Conservation (phyloP, 2,329 filamentous ascomycete genomes). For the Cladosporium sp. region DNA sequence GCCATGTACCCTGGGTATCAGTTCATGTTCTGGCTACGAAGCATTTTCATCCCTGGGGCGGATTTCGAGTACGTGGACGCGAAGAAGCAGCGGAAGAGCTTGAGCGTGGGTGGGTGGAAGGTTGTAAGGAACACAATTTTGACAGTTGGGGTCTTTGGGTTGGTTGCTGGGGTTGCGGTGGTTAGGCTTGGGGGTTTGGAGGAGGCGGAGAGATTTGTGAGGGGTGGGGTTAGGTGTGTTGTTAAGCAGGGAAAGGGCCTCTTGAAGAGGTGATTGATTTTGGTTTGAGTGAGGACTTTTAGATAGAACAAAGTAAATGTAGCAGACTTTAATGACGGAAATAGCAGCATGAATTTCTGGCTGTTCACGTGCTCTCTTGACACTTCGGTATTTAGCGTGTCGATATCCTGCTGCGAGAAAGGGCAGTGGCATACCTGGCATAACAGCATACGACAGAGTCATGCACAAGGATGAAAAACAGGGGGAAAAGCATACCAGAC, state of each 20-base stretch:
- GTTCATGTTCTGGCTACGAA: conserved; percentile 52
- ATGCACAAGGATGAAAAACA: background rate
- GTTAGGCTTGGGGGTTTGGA: background rate
- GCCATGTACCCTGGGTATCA: conserved; percentile 58
- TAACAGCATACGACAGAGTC: background rate
- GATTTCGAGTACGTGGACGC: conserved; percentile 32
- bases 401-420: background rate
- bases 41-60: conserved; percentile 44
- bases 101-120: conserved; percentile 32
- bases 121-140: conserved; percentile 1
- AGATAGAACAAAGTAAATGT: background rate
- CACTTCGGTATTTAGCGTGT: background rate
- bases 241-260: background rate
- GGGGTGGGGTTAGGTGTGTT: background rate
- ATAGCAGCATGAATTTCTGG: background rate
- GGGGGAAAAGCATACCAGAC: too few species aligned
- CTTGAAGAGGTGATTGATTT: background rate
- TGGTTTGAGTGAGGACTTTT: background rate
- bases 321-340: background rate
- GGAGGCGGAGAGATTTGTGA: background rate
- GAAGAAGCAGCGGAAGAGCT: conserved; percentile 22
- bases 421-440: background rate
- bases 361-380: background rate
- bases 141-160: background rate
- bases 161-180: background rate